Conservation (phyloP, 2,329 filamentous ascomycete species). For the Myriosclerotinia curreyana region DNA sequence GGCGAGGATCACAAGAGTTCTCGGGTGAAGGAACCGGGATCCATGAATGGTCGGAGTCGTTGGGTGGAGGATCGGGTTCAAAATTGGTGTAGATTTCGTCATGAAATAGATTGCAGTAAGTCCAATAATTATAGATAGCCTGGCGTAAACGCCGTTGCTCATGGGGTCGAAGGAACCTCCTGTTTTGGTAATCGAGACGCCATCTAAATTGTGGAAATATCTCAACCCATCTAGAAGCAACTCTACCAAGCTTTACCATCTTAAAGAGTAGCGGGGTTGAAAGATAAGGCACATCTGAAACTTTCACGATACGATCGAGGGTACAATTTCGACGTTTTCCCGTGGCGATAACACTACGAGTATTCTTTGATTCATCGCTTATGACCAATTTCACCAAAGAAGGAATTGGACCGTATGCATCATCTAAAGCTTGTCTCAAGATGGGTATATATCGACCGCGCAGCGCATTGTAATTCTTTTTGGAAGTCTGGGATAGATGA, state of each 20-base stretch:
- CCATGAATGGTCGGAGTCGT: background rate
- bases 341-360: slow-evolving; percentile 34
- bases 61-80: slow-evolving; percentile 23
- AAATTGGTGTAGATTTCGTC: slow-evolving; percentile 36
- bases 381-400: slow-evolving; percentile 35
- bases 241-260: slow-evolving; percentile 36
- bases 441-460: slow-evolving; percentile 33
- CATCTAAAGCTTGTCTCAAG: slow-evolving; percentile 32
- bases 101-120: slow-evolving; percentile 37
- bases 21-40: slow-evolving; percentile 30
- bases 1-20: slow-evolving; percentile 31
- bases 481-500: slow-evolving; percentile 35
- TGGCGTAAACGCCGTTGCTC: slow-evolving; percentile 34
- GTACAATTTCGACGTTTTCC: slow-evolving; percentile 34
- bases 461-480: slow-evolving; percentile 33
- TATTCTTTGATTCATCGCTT: slow-evolving; percentile 33
- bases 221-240: slow-evolving; percentile 37
- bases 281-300: slow-evolving; percentile 29
- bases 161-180: slow-evolving; percentile 33
- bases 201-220: slow-evolving; percentile 38
- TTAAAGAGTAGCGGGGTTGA: slow-evolving; percentile 36
- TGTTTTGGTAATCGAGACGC: slow-evolving; percentile 35
- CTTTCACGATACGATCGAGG: slow-evolving; percentile 32
- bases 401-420: slow-evolving; percentile 35
- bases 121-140: slow-evolving; percentile 39